Conservation (phyloP, 164 flowering plant genomes). For the Euptelea pleiosperma region DNA sequence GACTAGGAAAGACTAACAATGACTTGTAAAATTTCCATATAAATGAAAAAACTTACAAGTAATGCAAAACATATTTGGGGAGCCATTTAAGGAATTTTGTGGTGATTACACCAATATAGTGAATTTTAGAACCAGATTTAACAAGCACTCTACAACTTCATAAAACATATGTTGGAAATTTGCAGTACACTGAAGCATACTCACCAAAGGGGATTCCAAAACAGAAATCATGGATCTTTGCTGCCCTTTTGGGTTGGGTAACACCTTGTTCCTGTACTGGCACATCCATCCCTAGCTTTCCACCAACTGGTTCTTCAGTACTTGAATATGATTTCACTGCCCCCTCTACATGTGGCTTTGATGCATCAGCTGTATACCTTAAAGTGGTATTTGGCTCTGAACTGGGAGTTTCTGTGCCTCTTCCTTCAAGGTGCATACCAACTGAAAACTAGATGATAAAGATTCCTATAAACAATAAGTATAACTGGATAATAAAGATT, state of each 20-base stretch:
- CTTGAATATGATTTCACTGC: constrained; percentile 25
- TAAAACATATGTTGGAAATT: neutral
- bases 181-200: constrained; percentile 15
- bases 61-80: neutral
- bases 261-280: constrained; percentile 19
- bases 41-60: neutral
- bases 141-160: too few relatives aligned
- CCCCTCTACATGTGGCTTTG: constrained; percentile 28
- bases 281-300: constrained; percentile 20
- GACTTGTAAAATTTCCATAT: neutral
- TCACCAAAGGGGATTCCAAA: constrained; percentile 89
- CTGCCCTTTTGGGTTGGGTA: constrained; percentile 38
- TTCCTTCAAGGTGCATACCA: constrained; percentile 44
- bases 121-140: too few relatives aligned
- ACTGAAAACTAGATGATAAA: constrained; percentile 35
- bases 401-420: constrained; percentile 24
- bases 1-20: neutral
- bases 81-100: neutral
- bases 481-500: neutral
- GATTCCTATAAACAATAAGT: neutral
- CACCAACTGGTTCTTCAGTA: constrained; percentile 30
- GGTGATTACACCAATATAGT: too few relatives aligned
- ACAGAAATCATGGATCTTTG: constrained; percentile 91
- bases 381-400: constrained; percentile 28
- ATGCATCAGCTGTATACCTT: constrained; percentile 30